These are phyloP conservation scores for Ceratopteris richardii DNA, from an alignment of 75 land plant species.

Conservation along the genomic window DNA sequence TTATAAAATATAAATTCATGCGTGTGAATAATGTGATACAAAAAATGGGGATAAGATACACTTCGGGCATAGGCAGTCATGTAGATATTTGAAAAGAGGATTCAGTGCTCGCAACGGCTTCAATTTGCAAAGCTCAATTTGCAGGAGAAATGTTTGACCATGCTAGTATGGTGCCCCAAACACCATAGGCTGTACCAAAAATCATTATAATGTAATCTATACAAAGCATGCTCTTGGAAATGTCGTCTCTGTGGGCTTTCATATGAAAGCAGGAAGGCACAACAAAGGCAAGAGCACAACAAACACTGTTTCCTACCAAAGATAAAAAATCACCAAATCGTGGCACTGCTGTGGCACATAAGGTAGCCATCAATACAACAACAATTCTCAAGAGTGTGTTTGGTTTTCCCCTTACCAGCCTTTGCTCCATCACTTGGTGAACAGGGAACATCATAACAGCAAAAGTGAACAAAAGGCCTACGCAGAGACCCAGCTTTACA, in stretches of 20 bases:
- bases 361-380: constrained; percentile 12
- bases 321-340: constrained; percentile 75
- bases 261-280: constrained; percentile 67
- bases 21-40: too few species aligned
- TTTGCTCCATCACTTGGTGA: constrained; percentile 32
- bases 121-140: too few species aligned
- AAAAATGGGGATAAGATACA: too few species aligned
- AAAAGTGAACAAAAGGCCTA: constrained; percentile 38
- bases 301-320: constrained; percentile 87
- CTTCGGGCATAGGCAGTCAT: too few species aligned
- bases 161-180: constrained; percentile 60
- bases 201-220: constrained; percentile 35
- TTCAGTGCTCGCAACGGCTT: too few species aligned
- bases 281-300: constrained; percentile 71
- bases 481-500: constrained; percentile 34
- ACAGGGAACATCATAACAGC: constrained; percentile 47
- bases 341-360: constrained; percentile 77
- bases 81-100: too few species aligned
- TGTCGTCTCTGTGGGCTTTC: constrained; percentile 39
- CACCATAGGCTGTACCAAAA: constrained; percentile 41
- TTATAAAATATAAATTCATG: too few species aligned
- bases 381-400: constrained; percentile 8
- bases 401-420: constrained; percentile 12
- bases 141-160: too few species aligned
- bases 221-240: constrained; percentile 16